Evolutionary conservation across 495 filamentous ascomycete genomes (phyloP), one percentile per base, ranked within the genome.

Genomic region (Daldinia loculata): DNA sequence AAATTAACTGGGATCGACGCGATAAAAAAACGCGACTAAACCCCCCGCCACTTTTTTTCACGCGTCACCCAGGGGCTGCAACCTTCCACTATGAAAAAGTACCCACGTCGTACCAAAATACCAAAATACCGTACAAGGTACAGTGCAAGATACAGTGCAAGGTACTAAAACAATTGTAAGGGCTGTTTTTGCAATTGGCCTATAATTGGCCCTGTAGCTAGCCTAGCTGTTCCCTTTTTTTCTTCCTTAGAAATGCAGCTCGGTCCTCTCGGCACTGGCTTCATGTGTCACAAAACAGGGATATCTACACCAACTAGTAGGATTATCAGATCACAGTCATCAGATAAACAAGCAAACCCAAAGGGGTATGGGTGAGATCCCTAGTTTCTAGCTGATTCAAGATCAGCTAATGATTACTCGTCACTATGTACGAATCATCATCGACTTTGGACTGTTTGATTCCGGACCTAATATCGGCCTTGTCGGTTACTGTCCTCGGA

Each of bases 241-340:
- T 64, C 17, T 29, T 27, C 43, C 43, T 65, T 12, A 39, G 51
- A 43, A 71, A 71, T 63, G 38, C 55, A 67, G 48, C 60, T 68
- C 60, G 64, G 64, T 38, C 50, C 36, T 53, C 26, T 39, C 34
- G 15, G 51, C 61, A 58, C 69, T 61, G 30, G 60, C 59, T 67
- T 67, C 69, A 52, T 29, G 64, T 72, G 59, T 60, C 32, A 72
- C 69, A 60, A 56, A 48, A 19, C 64, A 72, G 48, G 69, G 69
- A 64, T 72, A 53, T 48, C 19, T 39, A 30, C 55, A 57, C 70
- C 65, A 69, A 63, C 58, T 67, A 67, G 59, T 67, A 67, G 59
- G 41, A 39, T 71, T 74, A 74, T 71, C 67, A 74, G 71, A 74
- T 74, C 71, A 71, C 57, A 53, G 26, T 64, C 56, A 61, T 63